Percentiles rank a stretch among this genome's conserved stretches.
phyloP scores from a whole-genome alignment of 768 basidiomycete genomes.

The Ramaria sp. region DNA sequence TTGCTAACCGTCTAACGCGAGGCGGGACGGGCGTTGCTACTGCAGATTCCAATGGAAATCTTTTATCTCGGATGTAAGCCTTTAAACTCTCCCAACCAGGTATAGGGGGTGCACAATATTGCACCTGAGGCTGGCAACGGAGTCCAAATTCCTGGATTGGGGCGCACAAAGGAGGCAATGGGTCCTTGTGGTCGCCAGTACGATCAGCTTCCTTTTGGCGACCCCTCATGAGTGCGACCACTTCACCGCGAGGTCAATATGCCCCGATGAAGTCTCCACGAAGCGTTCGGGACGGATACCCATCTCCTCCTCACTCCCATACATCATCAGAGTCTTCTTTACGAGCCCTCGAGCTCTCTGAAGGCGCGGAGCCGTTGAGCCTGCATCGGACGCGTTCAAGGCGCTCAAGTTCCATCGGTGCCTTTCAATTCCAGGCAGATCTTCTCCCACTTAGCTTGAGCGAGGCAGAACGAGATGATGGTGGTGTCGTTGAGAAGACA shows the following conservation, averaged over 20 bases:
- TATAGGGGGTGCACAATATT: too few relatives aligned
- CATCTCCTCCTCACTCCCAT: constrained; percentile 14
- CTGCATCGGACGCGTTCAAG: constrained; percentile 20
- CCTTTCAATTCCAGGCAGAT: constrained; percentile 72
- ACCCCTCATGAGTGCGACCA: background rate
- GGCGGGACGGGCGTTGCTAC: too few relatives aligned
- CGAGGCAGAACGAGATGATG: constrained; percentile 46
- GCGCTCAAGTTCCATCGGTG: constrained; percentile 60
- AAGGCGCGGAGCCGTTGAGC: constrained; percentile 38
- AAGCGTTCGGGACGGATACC: constrained; percentile 5
- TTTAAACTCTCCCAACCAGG: too few relatives aligned
- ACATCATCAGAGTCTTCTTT: constrained; percentile 56
- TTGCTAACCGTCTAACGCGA: too few relatives aligned
- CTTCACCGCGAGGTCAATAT: constrained; percentile 4
- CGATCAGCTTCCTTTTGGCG: background rate
- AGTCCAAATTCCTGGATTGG: too few relatives aligned
- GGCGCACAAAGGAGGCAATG: background rate
- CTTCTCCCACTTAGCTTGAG: constrained; percentile 73
- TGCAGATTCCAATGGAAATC: too few relatives aligned
- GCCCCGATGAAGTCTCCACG: constrained; percentile 1
- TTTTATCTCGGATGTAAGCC: too few relatives aligned
- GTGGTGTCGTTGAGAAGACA: constrained; percentile 48
- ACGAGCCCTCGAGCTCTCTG: constrained; percentile 67
- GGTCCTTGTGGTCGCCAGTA: background rate
- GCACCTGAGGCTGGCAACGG: too few relatives aligned